A percentile compares a stretch with the other conserved stretches of the same genome.
Evolutionary conservation across 1,284 basidiomycete genomes (phyloP).

Genomic region (Sanghuangporus baumii): DNA sequence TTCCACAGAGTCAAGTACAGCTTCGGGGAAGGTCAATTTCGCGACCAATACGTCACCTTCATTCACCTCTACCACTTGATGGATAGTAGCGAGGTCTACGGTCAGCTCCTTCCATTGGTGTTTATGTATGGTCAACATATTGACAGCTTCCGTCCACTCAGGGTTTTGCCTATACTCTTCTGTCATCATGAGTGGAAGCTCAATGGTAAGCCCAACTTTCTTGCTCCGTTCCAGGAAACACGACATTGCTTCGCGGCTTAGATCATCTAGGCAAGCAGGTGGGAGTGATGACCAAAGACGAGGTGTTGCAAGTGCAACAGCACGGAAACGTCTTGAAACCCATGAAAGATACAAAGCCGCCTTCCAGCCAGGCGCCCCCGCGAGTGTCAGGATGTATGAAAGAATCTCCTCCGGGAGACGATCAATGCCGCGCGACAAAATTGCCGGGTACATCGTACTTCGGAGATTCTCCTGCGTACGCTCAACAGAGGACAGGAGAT

Average conservation of each 20-base stretch:
- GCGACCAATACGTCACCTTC: neutral
- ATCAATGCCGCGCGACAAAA: neutral
- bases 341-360: neutral
- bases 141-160: neutral
- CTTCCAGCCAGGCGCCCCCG: neutral
- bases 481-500: neutral
- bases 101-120: neutral
- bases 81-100: neutral
- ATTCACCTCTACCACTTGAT: neutral
- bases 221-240: neutral
- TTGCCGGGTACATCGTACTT: neutral
- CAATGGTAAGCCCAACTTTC: neutral
- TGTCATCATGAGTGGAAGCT: neutral
- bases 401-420: slow-evolving; percentile 4
- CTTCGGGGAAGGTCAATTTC: neutral
- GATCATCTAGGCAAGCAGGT: neutral
- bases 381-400: neutral
- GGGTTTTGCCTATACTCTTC: neutral
- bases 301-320: neutral
- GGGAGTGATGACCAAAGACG: neutral
- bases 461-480: neutral
- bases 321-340: neutral
- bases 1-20: neutral
- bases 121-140: neutral
- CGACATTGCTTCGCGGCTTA: neutral